Base-by-base conservation (phyloP, 2,329 filamentous ascomycete genomes). In the Aplosporella prunicola region DNA sequence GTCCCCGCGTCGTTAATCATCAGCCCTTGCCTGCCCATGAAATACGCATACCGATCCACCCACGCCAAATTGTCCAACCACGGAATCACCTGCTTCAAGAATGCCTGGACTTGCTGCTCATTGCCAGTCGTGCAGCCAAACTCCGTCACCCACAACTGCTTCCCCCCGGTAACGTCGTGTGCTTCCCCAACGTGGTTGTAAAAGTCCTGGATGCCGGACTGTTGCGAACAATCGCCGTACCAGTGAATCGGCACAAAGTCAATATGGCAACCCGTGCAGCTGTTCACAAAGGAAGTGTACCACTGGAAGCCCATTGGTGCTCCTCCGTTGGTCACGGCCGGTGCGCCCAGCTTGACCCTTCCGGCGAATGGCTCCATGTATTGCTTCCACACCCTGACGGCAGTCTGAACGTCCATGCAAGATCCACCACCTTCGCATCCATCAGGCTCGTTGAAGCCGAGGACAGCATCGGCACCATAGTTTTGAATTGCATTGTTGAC, bases 391-490 rank as follows among this genome's bases (percentile, higher is more conserved):
- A 8, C 27, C 9, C 10, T 29, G 10, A 29, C 27, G 27, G 27
- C 27, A 7, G 9, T 16, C 9, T 7, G 7, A 8, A 29, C 15
- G 14, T 16, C 15, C 27, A 29, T 29, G 27, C 27, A 29, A 14
- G 9, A 9, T 7, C 45, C 15, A 44, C 20, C 43, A 56, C 61
- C 32, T 57, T 59, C 4, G 41, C 48, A 11, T 48, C 47, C 13
- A 53, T 61, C 57, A 3, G 57, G 56, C 42, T 60, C 56, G 34
- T 60, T 60, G 28, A 59, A 60, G 8, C 40, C 44, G 14, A 61
- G 39, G 3, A 55, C 9, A 7, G 23, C 20, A n/a, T 35, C 14
- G 32, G 20, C 13, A 11, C 48, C 47, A n/a, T n/a, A n/a, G 18
- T 47, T 32, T 29, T 34, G 31, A 24, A 52, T 47, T 8, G 50